Conservation (phyloP, 2,329 filamentous ascomycete species). For the Penicillium sp. region DNA sequence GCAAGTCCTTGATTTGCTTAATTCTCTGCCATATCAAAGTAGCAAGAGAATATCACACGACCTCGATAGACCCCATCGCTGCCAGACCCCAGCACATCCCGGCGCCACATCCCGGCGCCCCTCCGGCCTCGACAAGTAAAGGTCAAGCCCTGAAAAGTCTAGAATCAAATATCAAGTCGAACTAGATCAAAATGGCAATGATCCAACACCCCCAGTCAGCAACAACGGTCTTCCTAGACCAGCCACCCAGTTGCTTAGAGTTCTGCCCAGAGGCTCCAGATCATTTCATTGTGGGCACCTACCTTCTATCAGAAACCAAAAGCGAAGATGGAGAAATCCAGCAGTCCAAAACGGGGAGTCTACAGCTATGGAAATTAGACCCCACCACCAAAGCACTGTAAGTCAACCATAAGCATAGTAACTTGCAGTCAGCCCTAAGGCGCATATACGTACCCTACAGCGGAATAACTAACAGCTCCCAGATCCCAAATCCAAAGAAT, state of each 20-base stretch:
- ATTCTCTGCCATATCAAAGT: background rate
- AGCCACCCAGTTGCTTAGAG: slow-evolving; percentile 48
- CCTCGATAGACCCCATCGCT: background rate
- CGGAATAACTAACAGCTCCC: slow-evolving; percentile 14
- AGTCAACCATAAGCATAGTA: slow-evolving; percentile 9
- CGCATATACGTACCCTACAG: background rate
- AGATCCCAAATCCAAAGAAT: slow-evolving; percentile 61
- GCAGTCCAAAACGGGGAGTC: slow-evolving; percentile 70
- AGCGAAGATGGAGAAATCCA: slow-evolving; percentile 31
- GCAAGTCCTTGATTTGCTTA: background rate
- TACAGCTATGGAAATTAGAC: slow-evolving; percentile 64
- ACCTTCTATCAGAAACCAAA: slow-evolving; percentile 58
- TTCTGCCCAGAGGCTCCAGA: slow-evolving; percentile 51
- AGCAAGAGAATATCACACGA: background rate
- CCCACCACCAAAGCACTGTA: slow-evolving; percentile 31
- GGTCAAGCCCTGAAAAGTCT: background rate
- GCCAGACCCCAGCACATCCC: background rate
- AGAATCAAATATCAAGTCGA: background rate
- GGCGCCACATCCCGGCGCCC: background rate
- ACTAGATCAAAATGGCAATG: slow-evolving; percentile 13
- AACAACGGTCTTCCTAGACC: slow-evolving; percentile 40
- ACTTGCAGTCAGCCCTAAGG: background rate
- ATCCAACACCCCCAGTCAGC: slow-evolving; percentile 32
- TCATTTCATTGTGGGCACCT: slow-evolving; percentile 80
- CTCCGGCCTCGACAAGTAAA: background rate